Base-by-base conservation (phyloP, 2,329 filamentous ascomycete species). In the Colletotrichum ledebouriae region DNA sequence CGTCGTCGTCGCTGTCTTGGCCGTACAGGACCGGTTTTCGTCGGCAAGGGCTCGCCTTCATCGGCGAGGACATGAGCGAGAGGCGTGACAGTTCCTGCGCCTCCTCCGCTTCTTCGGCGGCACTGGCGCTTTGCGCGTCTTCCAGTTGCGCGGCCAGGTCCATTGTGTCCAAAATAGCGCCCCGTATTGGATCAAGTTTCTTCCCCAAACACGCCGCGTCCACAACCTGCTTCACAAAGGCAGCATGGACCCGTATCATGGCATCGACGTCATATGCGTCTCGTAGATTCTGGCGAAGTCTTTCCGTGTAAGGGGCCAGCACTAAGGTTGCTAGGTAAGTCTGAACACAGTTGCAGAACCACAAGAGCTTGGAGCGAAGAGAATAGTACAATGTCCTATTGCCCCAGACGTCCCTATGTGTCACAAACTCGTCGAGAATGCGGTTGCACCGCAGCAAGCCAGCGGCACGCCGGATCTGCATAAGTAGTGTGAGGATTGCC, bases 241-340 rank as follows among this genome's bases (percentile, higher is more conserved):
- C 76, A 4, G 86, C 80, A 75, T 97, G 94, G 1, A 90, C 84
- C 1, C 79, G 79, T 29, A 94, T 89, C 92, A 98, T 97, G 29
- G 86, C 86, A 75, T 98, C 94, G 10, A 98, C 88, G 72, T 95
- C 93, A 29, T 86, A 83, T 0, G 93, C 89, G 6, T 81, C 79
- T 13, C 80, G 78, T 59, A 98, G 84, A 0, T 85, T 81, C 2
- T 78, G 76, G 6, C 81, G 80, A 81, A 98, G 86, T 34, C 83
- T 81, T 2, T 78, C 74, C 2, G 85, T 87, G 22, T 89, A 84
- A 0, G 89, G 87, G 0, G 85, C 86, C 1, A 97, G 83, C 1
- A 94, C 92, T 2, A 94, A 85, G 15, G 89, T 90, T 3, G 89
- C 90, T 4, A 97, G 81, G 75, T 97, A 96, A 9, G 90, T 89